Base-by-base conservation (phyloP, 345 rosid species). In the Trapa bicornis region DNA sequence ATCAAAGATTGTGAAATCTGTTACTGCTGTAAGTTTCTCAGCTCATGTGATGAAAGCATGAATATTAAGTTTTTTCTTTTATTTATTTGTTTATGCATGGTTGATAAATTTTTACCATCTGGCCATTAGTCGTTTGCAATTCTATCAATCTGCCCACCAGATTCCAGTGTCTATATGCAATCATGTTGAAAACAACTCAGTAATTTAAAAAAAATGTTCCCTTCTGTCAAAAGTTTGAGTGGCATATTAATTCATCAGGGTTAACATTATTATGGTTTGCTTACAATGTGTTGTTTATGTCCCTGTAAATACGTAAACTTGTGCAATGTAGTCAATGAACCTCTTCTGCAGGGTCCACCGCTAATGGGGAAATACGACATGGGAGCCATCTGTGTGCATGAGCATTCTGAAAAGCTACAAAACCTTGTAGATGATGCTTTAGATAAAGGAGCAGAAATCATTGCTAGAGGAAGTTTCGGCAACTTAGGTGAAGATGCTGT, bases 331-430 rank as follows among this genome's bases (percentile, higher is more conserved):
- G 60, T 6, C 60, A 4, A 66, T 12, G 53, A 33, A 10, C 38
- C 33, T 75, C 47, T 75, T 67, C 77, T 80, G 68, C 81, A 94
- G 99, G 97, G 97, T 33, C 99, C 97, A 37, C 99, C 99, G 45
- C 85, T 91, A 65, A 71, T 73, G 64, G 97, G 96, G 74, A 86
- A 86, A 81, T 91, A 86, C 76, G 99, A 91, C 75, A 91, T 94
- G 99, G 99, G 99, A 65, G 96, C 99, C 78, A 84, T 94, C 74
- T 94, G 99, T 80, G 76, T 94, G 85, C 93, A 71, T 77, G 96
- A 87, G 76, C 99, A 91, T 75, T 89, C 97, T 56, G 99, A 94
- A 16, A 82, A 73, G 80, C 92, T 94, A 71, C 97, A 94, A 67
- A 75, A 70, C 80, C 89, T 94, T 71, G 88, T 91, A 63, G 75